Base-by-base conservation (phyloP, 2,329 filamentous ascomycete species). In the Microcyclospora pomicola region DNA sequence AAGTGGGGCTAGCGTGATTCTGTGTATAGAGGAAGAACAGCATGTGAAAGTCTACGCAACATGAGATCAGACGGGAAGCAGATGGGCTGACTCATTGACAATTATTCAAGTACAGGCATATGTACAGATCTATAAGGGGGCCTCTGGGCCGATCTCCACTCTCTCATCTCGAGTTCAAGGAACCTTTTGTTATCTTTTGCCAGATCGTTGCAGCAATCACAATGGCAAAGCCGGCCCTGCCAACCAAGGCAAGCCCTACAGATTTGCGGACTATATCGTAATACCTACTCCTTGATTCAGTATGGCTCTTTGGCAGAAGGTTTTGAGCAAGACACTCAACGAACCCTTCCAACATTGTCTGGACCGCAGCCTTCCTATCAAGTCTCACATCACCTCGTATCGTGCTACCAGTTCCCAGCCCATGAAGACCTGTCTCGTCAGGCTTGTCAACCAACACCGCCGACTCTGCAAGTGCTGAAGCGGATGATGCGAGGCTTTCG, bases 181-280 rank as follows among this genome's bases (percentile, higher is more conserved):
- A 24, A 24, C 19, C 19, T 37, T 19, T 37, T 14, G 12, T 37
- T 24, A 14, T 43, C 27, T 38, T 36, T 36, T 33, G 44, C 35
- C 41, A 50, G 28, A 45, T n/a, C n/a, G 43, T 4, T 14, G 42
- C 47, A 27, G 33, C 44, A 19, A 47, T 7, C 10, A 45, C 28
- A 27, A 41, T 35, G 2, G 41, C 37, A 6, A 49, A 35, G 12
- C 49, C 39, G 12, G 47, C 42, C 29, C 66, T 51, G 1, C 58
- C 60, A 1, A 61, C 45, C 36, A 69, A 47, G 7, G 65, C 60
- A 9, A 62, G 50, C 12, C 59, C 58, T 3, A 72, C 65, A 3
- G 66, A 66, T 45, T 53, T 60, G 37, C 65, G 55, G 13, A 71
- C 60, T 41, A 69, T 60, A 34, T 67, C 65, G 50, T 70, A 71